Percentiles rank a stretch among this genome's conserved stretches.
These are phyloP conservation scores for Metarhizium guizhouense DNA, from an alignment of 2,329 filamentous ascomycete genomes.

Conservation along the genomic window DNA sequence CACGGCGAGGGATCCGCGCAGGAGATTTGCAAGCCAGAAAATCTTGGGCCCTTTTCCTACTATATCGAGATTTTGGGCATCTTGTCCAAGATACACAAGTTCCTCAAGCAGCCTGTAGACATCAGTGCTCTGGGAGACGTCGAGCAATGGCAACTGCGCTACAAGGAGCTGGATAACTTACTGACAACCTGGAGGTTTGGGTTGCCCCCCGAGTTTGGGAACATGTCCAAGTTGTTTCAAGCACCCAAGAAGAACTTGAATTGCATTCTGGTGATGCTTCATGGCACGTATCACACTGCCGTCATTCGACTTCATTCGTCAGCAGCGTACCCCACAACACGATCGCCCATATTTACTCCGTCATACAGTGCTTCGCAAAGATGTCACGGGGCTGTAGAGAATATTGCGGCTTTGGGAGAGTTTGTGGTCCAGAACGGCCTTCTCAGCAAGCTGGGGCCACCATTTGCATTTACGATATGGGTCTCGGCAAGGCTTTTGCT, in stretches of 20 bases:
- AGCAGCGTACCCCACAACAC: slow-evolving; percentile 82
- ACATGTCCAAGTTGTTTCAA: slow-evolving; percentile 71
- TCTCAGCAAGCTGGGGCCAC: slow-evolving; percentile 73
- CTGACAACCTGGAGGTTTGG: slow-evolving; percentile 77
- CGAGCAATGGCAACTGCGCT: slow-evolving; percentile 80
- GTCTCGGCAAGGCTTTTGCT: slow-evolving; percentile 79
- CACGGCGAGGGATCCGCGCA: slow-evolving; percentile 44
- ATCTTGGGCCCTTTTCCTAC: slow-evolving; percentile 79
- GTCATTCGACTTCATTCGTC: slow-evolving; percentile 88
- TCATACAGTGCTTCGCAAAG: slow-evolving; percentile 79
- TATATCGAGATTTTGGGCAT: slow-evolving; percentile 87
- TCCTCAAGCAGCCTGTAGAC: slow-evolving; percentile 81
- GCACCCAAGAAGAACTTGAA: slow-evolving; percentile 61
- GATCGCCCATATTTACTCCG: slow-evolving; percentile 81
- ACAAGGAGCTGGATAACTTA: slow-evolving; percentile 74
- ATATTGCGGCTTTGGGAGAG: slow-evolving; percentile 68
- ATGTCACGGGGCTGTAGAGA: slow-evolving; percentile 75
- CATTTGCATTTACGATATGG: slow-evolving; percentile 89
- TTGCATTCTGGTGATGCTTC: slow-evolving; percentile 83
- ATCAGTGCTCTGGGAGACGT: slow-evolving; percentile 79
- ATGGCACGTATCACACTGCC: slow-evolving; percentile 82
- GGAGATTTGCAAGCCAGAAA: slow-evolving; percentile 62
- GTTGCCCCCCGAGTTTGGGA: slow-evolving; percentile 74
- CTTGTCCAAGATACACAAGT: slow-evolving; percentile 77
- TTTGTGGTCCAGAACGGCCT: slow-evolving; percentile 69